Evolutionary conservation across 2,329 filamentous ascomycete genomes (phyloP), one percentile per base, ranked within the genome.

Genomic region (Colletotrichum nymphaeae): DNA sequence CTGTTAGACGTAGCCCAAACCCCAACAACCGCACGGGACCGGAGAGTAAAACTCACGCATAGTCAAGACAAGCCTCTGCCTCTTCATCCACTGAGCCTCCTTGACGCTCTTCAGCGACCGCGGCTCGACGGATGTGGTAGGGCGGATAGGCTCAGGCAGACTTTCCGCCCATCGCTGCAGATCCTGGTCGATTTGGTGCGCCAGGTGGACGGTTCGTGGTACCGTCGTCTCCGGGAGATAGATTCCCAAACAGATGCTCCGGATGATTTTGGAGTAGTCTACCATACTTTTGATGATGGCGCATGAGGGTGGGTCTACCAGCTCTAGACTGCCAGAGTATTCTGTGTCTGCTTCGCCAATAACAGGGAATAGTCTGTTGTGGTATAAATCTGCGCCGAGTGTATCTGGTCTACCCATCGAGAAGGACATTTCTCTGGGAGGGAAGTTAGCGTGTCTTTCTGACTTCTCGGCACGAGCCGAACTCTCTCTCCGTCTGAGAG

Each of bases 361-460:
- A 12, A 77, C 52, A 2, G 80, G 80, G 32, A 78, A 80, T 0
- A 69, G 79, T 32, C 86, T 82, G 64, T 86, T 87, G 70, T 88
- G 86, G 67, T 86, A 87, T 67, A 85, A 78, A 37, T 87, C 86
- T 69, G 85, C 81, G 26, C 86, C 86, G 3, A 87, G 79, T 3
- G 85, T 86, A 67, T 87, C 85, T 0, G 86, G 86, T 28, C 86
- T 80, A 1, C 86, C 86, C 67, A 87, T 81, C 1, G 85, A 83
- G 71, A 87, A 87, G 53, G 84, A 85, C 78, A 87, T 83, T 78
- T 87, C 84, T 70, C 84, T 86, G 35, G 4, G 28, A 16, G 4
- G 1, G 19, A 8, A 12, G 63, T 71, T 11, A 71, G 68, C 11
- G 14, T 11, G 30, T 5, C 42, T 46, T 46, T 69, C 26, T 74